Percentiles rank a stretch among this genome's conserved stretches.
Conservation (phyloP, 2,329 filamentous ascomycete species). For the Tolypocladium sp. region DNA sequence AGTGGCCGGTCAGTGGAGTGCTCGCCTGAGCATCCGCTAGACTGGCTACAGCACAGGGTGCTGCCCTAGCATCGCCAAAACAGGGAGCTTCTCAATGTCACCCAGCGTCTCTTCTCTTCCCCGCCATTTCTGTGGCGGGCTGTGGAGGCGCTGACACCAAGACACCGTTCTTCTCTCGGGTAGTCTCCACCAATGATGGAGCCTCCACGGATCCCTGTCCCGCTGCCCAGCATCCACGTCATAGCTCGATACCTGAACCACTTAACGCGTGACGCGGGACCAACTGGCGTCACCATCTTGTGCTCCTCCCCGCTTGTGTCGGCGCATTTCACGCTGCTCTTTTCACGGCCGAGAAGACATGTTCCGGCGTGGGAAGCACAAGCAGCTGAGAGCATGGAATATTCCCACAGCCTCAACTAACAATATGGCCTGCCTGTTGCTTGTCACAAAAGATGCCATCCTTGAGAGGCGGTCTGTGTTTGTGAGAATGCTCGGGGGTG, state of each 20-base stretch:
- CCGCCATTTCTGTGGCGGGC: background rate
- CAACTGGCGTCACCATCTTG: background rate
- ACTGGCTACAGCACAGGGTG: background rate
- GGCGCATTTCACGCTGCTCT: background rate
- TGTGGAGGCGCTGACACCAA: background rate
- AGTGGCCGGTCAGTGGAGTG: background rate
- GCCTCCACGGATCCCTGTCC: background rate
- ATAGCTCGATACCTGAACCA: background rate
- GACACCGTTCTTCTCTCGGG: background rate
- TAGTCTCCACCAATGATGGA: background rate
- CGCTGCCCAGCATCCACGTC: background rate
- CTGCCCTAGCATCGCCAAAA: background rate
- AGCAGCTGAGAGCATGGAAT: background rate
- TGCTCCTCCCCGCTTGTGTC: background rate
- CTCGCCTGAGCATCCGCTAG: background rate
- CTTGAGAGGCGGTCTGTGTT: background rate
- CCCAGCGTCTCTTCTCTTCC: background rate
- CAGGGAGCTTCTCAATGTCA: background rate
- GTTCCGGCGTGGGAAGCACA: background rate
- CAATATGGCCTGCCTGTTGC: background rate
- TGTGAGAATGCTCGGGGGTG: background rate
- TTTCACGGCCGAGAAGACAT: background rate
- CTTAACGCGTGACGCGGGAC: slow-evolving; percentile 5
- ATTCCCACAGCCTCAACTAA: background rate
- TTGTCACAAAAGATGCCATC: background rate